Evolutionary conservation across 768 basidiomycete genomes (phyloP).

Genomic region (Boletus insuetus): DNA sequence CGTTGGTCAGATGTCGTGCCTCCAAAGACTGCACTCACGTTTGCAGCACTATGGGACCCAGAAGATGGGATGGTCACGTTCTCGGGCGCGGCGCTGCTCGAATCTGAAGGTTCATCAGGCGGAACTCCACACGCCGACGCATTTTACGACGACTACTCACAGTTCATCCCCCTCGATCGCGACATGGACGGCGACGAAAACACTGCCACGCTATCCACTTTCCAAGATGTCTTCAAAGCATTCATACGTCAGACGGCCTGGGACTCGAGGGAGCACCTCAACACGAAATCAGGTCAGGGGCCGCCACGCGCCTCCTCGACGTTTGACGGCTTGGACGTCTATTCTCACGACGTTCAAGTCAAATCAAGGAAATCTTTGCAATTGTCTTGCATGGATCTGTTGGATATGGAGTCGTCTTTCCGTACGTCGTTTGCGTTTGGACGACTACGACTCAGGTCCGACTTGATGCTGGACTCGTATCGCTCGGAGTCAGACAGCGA

Average conservation of each 20-base stretch:
- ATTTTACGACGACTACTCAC: conserved; percentile 17
- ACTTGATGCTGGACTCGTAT: conserved; percentile 20
- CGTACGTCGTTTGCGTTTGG: conserved; percentile 11
- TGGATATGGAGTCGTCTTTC: conserved; percentile 21
- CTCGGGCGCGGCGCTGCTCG: conserved; percentile 48
- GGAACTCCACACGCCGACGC: conserved; percentile 5
- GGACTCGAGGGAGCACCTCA: conserved; percentile 21
- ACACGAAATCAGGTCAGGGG: conserved; percentile 6
- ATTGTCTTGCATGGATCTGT: conserved; percentile 17
- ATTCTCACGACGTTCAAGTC: conserved; percentile 23
- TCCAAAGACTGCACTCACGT: conserved; percentile 53
- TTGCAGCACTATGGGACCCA: conserved; percentile 60
- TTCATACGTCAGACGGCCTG: conserved; percentile 25
- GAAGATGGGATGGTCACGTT: conserved; percentile 57
- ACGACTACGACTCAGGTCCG: conserved; percentile 18
- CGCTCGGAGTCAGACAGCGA: conserved; percentile 18
- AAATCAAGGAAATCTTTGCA: conserved; percentile 19
- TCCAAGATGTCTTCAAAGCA: conserved; percentile 31
- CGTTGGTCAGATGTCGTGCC: conserved; percentile 60
- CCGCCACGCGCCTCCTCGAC: conserved; percentile 29
- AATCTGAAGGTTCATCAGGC: conserved; percentile 21
- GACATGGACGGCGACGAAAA: conserved; percentile 22
- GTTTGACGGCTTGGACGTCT: conserved; percentile 30
- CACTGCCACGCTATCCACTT: conserved; percentile 20
- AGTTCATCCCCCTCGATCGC: conserved; percentile 10